phyloP scores from a whole-genome alignment of 1,284 basidiomycete species.

The Singerocomus rubriflavus region DNA sequence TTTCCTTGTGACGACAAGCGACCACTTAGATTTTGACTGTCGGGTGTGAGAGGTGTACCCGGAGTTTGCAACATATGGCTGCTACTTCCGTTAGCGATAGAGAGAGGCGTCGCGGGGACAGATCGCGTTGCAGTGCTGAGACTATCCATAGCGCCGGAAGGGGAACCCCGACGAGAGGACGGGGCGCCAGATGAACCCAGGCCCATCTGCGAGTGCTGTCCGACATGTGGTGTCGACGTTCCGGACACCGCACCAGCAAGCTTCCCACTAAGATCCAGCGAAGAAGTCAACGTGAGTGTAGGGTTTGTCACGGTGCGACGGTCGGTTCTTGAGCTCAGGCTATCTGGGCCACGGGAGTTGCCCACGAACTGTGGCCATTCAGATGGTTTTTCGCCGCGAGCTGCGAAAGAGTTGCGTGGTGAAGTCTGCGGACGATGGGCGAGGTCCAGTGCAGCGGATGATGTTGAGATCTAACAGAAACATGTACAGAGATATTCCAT shows the following conservation, averaged over 20 bases:
- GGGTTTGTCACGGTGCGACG: conserved; percentile 72
- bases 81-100: conserved; percentile 44
- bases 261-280: conserved; percentile 49
- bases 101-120: conserved; percentile 72
- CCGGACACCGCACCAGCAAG: conserved; percentile 49
- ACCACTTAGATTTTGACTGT: conserved; percentile 55
- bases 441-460: conserved; percentile 89
- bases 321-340: conserved; percentile 50
- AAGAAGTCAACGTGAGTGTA: conserved; percentile 55
- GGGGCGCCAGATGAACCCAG: conserved; percentile 39
- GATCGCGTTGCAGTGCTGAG: conserved; percentile 64
- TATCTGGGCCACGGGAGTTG: conserved; percentile 56
- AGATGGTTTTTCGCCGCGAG: conserved; percentile 71
- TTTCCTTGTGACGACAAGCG: conserved; percentile 55
- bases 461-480: conserved; percentile 67
- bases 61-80: conserved; percentile 60
- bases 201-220: conserved; percentile 58
- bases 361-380: conserved; percentile 92
- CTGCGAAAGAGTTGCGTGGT: conserved; percentile 57
- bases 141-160: conserved; percentile 57
- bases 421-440: conserved; percentile 86
- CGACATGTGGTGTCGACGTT: conserved; percentile 59
- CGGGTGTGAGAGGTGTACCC: conserved; percentile 64
- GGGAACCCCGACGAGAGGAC: conserved; percentile 69
- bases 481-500: conserved; percentile 2